phyloP scores from a whole-genome alignment of 2,329 filamentous ascomycete genomes.

The Paramyrothecium roridum region DNA sequence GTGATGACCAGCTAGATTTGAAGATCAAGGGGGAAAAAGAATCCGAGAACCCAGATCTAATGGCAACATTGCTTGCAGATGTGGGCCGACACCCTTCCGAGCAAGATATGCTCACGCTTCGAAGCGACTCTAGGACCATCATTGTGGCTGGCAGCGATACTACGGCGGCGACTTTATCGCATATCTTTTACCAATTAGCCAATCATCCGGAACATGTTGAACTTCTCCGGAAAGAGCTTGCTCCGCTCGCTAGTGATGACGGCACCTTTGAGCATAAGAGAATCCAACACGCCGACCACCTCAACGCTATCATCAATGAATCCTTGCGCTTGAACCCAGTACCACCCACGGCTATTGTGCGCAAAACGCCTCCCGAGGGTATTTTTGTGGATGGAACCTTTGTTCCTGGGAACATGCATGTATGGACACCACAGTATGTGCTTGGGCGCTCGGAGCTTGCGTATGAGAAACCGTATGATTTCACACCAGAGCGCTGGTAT shows the following conservation, averaged over 20 bases:
- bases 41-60: background rate
- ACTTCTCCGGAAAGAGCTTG: constrained; percentile 2
- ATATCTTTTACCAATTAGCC: constrained; percentile 27
- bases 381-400: constrained; percentile 24
- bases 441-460: constrained; percentile 4
- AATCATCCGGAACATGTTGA: constrained; percentile 10
- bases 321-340: constrained; percentile 30
- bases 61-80: background rate
- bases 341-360: constrained; percentile 25
- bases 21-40: background rate
- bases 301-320: constrained; percentile 35
- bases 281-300: constrained; percentile 6
- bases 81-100: background rate
- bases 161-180: constrained; percentile 27
- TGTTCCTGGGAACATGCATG: constrained; percentile 32
- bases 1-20: background rate
- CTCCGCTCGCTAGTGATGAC: background rate
- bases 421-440: constrained; percentile 17
- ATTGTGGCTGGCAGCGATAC: constrained; percentile 25
- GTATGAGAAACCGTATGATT: constrained; percentile 15
- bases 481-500: constrained; percentile 32
- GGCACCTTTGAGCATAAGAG: constrained; percentile 1
- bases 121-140: background rate
- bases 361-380: constrained; percentile 32
- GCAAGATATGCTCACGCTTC: constrained; percentile 11